phyloP scores from a whole-genome alignment of 768 basidiomycete genomes.

The Pisolithus albus region DNA sequence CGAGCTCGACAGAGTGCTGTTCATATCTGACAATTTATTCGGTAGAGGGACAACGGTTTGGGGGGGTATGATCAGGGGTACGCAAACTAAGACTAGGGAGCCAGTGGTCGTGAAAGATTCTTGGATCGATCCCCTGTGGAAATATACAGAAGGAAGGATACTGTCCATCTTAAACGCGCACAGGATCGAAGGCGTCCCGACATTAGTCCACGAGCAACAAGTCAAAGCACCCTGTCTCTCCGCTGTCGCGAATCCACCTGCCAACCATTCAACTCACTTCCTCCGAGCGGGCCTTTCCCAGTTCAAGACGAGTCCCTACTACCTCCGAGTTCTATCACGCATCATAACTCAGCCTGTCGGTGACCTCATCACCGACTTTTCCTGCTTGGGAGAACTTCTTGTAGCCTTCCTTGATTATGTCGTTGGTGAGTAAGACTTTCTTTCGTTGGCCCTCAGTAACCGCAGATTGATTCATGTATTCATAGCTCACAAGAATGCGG shows the following conservation, averaged over 20 bases:
- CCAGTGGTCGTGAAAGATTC: conserved; percentile 6
- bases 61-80: neutral
- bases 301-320: neutral
- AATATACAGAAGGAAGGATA: conserved; percentile 1
- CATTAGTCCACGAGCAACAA: conserved; percentile 1
- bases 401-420: neutral
- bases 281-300: too few relatives aligned
- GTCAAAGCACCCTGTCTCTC: neutral
- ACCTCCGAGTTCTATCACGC: neutral
- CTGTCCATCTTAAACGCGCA: neutral
- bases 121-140: neutral
- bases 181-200: neutral
- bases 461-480: neutral
- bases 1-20: neutral
- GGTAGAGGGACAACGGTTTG: neutral
- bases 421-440: neutral
- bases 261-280: neutral
- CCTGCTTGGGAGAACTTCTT: neutral
- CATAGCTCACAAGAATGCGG: neutral
- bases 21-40: neutral
- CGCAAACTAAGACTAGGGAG: too few relatives aligned
- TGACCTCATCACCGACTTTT: neutral
- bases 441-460: neutral
- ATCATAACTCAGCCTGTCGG: neutral
- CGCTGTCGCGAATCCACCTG: too few relatives aligned